These are phyloP conservation scores for Arctium lappa DNA, from an alignment of 129 eudicot genomes.

Conservation along the genomic window DNA sequence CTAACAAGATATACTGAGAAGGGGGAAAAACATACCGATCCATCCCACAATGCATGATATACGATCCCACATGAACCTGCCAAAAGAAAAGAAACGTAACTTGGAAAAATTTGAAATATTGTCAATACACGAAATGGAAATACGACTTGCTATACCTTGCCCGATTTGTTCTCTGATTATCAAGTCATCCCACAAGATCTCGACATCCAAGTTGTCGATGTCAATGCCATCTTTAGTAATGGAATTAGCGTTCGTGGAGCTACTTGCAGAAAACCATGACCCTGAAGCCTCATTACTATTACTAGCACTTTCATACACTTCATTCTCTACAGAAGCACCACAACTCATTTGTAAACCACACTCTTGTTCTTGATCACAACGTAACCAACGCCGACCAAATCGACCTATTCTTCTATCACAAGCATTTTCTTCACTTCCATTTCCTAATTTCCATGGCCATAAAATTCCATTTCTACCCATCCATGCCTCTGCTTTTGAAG, in stretches of 20 bases:
- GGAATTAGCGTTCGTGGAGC: slow-evolving; percentile 38
- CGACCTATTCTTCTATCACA: neutral
- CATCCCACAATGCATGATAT: slow-evolving; percentile 81
- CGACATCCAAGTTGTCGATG: slow-evolving; percentile 57
- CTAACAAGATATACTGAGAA: neutral
- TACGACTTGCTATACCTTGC: slow-evolving; percentile 50
- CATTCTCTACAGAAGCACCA: slow-evolving; percentile 29
- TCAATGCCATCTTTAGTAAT: slow-evolving; percentile 25
- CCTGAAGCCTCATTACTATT: slow-evolving; percentile 47
- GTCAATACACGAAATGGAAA: too few species aligned
- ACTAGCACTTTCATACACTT: slow-evolving; percentile 32
- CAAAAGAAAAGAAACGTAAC: neutral
- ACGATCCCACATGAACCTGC: slow-evolving; percentile 84
- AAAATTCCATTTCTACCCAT: slow-evolving; percentile 52
- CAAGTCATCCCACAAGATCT: slow-evolving; percentile 83
- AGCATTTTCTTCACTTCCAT: slow-evolving; percentile 8
- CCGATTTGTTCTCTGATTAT: slow-evolving; percentile 75
- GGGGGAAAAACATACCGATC: slow-evolving; percentile 71
- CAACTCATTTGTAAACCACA: neutral
- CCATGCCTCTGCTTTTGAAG: slow-evolving; percentile 75
- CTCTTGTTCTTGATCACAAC: slow-evolving; percentile 51
- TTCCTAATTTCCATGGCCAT: slow-evolving; percentile 61
- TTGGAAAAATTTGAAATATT: too few species aligned
- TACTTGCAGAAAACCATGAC: slow-evolving; percentile 45
- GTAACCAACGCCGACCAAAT: slow-evolving; percentile 51